These are phyloP conservation scores for Rosa lucieae DNA, from an alignment of 306 rosid species.

Conservation along the genomic window DNA sequence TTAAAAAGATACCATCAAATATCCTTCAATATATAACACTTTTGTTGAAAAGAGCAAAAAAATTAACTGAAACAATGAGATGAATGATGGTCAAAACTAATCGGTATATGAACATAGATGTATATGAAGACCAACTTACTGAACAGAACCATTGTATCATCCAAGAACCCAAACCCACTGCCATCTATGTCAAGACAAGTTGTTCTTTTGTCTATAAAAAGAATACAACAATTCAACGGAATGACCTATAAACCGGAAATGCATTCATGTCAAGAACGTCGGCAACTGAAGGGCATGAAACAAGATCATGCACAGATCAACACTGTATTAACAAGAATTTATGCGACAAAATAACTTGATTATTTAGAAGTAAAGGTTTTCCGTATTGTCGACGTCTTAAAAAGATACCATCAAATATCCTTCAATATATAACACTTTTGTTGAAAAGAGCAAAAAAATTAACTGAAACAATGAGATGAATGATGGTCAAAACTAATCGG, in stretches of 20 bases:
- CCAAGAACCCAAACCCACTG: neutral
- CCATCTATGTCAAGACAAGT: constrained; percentile 8
- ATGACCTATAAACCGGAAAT: neutral
- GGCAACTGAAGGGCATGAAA: neutral
- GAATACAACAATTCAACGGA: neutral
- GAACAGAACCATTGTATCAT: too few species aligned
- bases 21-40: neutral
- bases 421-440: neutral
- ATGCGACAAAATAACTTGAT: neutral
- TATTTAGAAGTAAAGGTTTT: neutral
- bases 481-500: neutral
- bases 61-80: neutral
- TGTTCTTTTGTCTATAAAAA: neutral
- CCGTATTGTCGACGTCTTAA: neutral
- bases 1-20: neutral
- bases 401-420: neutral
- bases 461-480: neutral
- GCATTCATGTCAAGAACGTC: neutral
- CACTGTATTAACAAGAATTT: neutral
- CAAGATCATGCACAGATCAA: neutral
- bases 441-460: neutral
- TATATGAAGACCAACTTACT: too few species aligned
- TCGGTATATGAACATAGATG: constrained; percentile 1
- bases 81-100: neutral
- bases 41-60: neutral